Conservation (phyloP, 2,329 filamentous ascomycete genomes). For the Talaromyces sp. region DNA sequence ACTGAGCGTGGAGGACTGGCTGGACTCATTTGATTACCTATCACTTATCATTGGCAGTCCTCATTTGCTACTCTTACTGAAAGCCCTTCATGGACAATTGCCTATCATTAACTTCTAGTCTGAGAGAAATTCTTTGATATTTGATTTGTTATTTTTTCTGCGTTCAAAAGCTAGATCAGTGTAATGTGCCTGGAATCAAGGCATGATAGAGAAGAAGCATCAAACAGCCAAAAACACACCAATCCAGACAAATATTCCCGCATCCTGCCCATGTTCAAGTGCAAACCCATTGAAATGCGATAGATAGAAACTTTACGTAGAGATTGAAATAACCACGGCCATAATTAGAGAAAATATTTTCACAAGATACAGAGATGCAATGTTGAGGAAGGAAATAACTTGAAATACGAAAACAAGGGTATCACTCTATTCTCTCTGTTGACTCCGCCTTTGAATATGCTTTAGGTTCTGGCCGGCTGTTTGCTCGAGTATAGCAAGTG, state of each 20-base stretch:
- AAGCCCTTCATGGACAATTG: neutral
- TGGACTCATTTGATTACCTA: neutral
- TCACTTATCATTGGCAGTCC: neutral
- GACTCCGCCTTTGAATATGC: neutral
- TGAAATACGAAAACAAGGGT: constrained; percentile 6
- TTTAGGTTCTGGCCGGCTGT: neutral
- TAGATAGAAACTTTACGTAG: neutral
- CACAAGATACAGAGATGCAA: neutral
- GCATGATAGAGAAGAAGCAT: neutral
- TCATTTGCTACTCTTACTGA: neutral
- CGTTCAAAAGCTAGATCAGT: neutral
- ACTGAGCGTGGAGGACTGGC: neutral
- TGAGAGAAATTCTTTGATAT: neutral
- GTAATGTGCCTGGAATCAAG: neutral
- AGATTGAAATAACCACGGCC: neutral
- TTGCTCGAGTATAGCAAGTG: neutral
- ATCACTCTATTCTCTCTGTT: constrained; percentile 1
- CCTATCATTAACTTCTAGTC: neutral
- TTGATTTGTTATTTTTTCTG: neutral
- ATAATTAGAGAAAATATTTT: neutral
- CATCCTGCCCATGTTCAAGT: neutral
- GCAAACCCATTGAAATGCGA: neutral
- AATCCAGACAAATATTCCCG: neutral
- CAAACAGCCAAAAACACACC: neutral
- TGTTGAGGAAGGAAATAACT: neutral